Percentiles rank a stretch among this genome's conserved stretches.
Conservation (phyloP, 2,329 filamentous ascomycete genomes). For the Exophiala oligosperma region DNA sequence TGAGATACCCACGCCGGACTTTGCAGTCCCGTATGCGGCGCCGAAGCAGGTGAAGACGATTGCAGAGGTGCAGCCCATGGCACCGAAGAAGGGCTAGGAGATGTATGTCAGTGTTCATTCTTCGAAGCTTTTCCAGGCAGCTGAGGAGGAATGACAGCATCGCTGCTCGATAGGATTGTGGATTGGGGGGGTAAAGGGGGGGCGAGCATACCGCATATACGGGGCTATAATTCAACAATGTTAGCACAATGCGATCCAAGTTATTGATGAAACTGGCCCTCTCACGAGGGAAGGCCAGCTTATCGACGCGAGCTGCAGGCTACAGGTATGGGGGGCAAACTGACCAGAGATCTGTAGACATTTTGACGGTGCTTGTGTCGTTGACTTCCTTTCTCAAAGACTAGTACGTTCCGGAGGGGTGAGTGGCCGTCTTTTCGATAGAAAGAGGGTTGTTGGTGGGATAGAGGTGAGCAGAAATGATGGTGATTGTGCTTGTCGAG, state of each 20-base stretch:
- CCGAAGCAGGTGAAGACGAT: slow-evolving; percentile 97
- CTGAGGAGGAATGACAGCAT: not conserved
- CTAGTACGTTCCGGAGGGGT: not conserved
- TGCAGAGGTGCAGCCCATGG: slow-evolving; percentile 92
- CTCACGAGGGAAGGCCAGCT: slow-evolving; percentile 4
- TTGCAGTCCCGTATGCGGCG: slow-evolving; percentile 97
- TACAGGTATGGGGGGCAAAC: slow-evolving; percentile 46
- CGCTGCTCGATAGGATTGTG: not conserved
- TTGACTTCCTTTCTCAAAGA: slow-evolving; percentile 1
- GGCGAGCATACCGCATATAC: slow-evolving; percentile 91
- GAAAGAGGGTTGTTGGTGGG: slow-evolving; percentile 3
- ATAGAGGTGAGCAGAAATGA: slow-evolving; percentile 22
- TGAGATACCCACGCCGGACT: slow-evolving; percentile 97
- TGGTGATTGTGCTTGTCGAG: slow-evolving; percentile 14
- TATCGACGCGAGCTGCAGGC: slow-evolving; percentile 18
- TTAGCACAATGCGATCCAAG: slow-evolving; percentile 42
- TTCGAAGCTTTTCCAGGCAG: not conserved
- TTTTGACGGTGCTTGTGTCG: slow-evolving; percentile 49
- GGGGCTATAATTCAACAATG: slow-evolving; percentile 62
- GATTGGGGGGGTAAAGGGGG: not conserved
- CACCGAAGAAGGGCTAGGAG: slow-evolving; percentile 83
- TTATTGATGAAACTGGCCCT: not conserved
- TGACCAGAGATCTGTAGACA: slow-evolving; percentile 82
- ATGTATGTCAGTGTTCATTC: slow-evolving; percentile 31
- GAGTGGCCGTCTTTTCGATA: slow-evolving; percentile 1